phyloP scores from a whole-genome alignment of 768 basidiomycete species.

The Amanita jacksonii region DNA sequence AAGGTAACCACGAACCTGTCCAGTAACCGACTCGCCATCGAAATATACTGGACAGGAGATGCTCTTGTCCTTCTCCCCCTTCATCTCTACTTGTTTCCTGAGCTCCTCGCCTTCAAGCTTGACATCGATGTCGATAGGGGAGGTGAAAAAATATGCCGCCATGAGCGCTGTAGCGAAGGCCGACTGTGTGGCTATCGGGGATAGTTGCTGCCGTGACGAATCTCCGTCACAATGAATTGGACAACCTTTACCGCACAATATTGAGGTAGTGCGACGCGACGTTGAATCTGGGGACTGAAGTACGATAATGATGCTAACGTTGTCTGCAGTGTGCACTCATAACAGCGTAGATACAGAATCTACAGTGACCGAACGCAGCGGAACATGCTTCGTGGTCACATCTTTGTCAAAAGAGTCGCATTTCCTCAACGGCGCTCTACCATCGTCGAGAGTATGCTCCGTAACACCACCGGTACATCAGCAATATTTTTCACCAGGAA shows the following conservation, averaged over 20 bases:
- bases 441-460: constrained; percentile 53
- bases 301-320: no score
- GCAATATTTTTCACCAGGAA: constrained; percentile 52
- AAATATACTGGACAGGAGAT: constrained; percentile 88
- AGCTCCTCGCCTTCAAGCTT: constrained; percentile 81
- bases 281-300: no score
- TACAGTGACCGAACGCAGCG: no score
- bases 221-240: constrained; percentile 10
- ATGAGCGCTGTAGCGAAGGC: constrained; percentile 24
- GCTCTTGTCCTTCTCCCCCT: constrained; percentile 80
- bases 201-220: constrained; percentile 1
- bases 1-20: constrained; percentile 50
- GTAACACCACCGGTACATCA: constrained; percentile 54
- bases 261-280: no score
- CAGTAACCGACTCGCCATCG: constrained; percentile 87
- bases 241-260: no score
- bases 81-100: constrained; percentile 83
- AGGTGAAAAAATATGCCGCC: constrained; percentile 89
- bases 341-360: no score
- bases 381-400: neutral
- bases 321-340: no score
- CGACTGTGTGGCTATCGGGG: neutral
- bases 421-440: constrained; percentile 27
- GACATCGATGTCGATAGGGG: constrained; percentile 86
- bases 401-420: neutral